Percentiles rank a stretch among this genome's conserved stretches.
phyloP scores from a whole-genome alignment of 2,329 filamentous ascomycete species.

The Lachnellula suecica region DNA sequence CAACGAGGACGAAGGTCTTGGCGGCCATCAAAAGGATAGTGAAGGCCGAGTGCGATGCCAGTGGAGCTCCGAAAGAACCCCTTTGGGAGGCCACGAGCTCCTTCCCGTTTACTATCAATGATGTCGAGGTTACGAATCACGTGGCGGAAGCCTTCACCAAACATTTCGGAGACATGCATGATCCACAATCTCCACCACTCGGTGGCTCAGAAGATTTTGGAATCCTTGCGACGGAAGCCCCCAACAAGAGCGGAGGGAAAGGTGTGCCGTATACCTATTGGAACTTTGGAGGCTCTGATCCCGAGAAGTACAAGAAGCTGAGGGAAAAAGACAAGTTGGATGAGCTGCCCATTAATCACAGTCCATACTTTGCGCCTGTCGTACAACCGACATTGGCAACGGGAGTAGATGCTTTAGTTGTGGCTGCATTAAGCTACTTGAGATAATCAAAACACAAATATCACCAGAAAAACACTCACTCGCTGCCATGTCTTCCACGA shows the following conservation, averaged over 20 bases:
- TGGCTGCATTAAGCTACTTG: slow-evolving; percentile 49
- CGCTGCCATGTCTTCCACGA: too few species aligned
- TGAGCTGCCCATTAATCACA: slow-evolving; percentile 54
- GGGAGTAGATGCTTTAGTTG: slow-evolving; percentile 50
- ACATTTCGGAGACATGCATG: slow-evolving; percentile 23
- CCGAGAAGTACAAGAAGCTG: slow-evolving; percentile 11
- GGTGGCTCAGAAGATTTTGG: slow-evolving; percentile 33
- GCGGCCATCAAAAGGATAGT: slow-evolving; percentile 43
- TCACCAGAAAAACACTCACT: too few species aligned
- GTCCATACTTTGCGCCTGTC: slow-evolving; percentile 55
- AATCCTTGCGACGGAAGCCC: slow-evolving; percentile 46
- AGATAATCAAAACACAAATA: background rate
- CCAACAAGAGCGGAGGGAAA: slow-evolving; percentile 12
- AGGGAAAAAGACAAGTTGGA: slow-evolving; percentile 13
- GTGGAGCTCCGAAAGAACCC: slow-evolving; percentile 31
- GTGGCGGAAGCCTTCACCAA: slow-evolving; percentile 14
- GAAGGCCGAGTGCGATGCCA: slow-evolving; percentile 51
- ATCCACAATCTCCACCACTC: slow-evolving; percentile 10
- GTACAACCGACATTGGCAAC: slow-evolving; percentile 56
- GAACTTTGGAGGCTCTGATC: slow-evolving; percentile 39
- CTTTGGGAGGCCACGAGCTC: slow-evolving; percentile 15
- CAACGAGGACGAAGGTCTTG: slow-evolving; percentile 36
- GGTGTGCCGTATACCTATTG: slow-evolving; percentile 33
- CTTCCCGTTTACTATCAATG: slow-evolving; percentile 24
- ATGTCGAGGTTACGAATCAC: slow-evolving; percentile 14